Conservation (phyloP, 257 asterid genomes). For the Solanum neorickii region DNA sequence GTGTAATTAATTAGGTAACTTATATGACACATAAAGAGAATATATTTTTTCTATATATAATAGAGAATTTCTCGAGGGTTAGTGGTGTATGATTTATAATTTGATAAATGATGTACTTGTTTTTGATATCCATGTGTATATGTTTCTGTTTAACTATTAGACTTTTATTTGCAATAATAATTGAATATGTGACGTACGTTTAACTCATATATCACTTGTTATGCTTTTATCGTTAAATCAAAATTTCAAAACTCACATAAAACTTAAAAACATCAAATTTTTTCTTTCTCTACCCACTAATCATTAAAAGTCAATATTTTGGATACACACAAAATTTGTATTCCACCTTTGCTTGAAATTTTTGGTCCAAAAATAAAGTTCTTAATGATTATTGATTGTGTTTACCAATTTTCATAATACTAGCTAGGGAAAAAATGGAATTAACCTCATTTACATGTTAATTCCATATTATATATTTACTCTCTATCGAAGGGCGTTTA, state of each 20-base stretch:
- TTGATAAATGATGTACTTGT: not conserved
- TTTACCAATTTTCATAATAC: no score
- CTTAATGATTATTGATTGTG: no score
- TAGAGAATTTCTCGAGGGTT: not conserved
- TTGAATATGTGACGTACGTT: not conserved
- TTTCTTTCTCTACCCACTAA: not conserved
- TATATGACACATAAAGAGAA: not conserved
- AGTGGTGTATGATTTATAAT: not conserved
- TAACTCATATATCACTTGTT: not conserved
- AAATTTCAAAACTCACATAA: not conserved
- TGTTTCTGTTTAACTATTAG: not conserved
- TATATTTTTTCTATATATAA: not conserved
- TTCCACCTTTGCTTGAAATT: no score
- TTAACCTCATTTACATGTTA: not conserved
- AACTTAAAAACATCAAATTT: no score
- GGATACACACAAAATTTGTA: no score
- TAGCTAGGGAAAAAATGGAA: no score
- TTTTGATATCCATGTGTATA: not conserved
- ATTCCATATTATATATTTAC: no score
- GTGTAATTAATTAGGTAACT: not conserved
- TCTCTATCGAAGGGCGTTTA: not conserved
- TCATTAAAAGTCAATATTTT: not conserved
- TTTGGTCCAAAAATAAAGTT: no score
- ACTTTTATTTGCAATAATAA: not conserved
- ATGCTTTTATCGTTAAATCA: not conserved